Conservation (phyloP, 1,284 basidiomycete genomes). For the Ganoderma sinense region DNA sequence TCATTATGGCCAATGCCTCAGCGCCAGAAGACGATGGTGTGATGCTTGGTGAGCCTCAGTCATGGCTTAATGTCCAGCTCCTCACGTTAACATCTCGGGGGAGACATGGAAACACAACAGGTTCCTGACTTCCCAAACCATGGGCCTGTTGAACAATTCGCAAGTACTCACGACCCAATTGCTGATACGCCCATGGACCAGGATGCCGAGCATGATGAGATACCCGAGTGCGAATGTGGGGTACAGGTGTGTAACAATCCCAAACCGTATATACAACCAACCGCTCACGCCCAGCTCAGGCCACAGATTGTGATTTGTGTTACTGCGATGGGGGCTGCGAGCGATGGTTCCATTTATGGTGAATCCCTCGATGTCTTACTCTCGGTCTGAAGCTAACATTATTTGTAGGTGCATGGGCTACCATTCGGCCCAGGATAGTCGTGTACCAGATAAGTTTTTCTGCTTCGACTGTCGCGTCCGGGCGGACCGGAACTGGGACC, state of each 20-base stretch:
- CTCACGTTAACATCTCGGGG: slow-evolving; percentile 25
- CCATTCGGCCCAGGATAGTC: slow-evolving; percentile 62
- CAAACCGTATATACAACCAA: not conserved
- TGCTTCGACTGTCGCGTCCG: slow-evolving; percentile 78
- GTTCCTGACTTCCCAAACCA: slow-evolving; percentile 24
- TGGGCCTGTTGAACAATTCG: slow-evolving; percentile 50
- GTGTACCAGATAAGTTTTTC: slow-evolving; percentile 63
- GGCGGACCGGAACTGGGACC: slow-evolving; percentile 69
- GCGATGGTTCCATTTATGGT: slow-evolving; percentile 81
- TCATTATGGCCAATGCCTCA: slow-evolving; percentile 39
- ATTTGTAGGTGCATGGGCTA: slow-evolving; percentile 80
- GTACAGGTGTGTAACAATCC: slow-evolving; percentile 50
- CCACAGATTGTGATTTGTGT: slow-evolving; percentile 57
- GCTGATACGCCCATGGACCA: slow-evolving; percentile 20
- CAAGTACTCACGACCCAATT: not conserved
- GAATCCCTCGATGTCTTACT: slow-evolving; percentile 26
- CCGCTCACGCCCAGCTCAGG: slow-evolving; percentile 39
- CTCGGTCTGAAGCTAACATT: not conserved
- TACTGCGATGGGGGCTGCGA: slow-evolving; percentile 74
- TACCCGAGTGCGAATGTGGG: slow-evolving; percentile 69
- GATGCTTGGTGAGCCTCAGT: slow-evolving; percentile 49
- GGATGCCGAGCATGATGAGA: slow-evolving; percentile 29
- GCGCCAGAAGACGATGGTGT: slow-evolving; percentile 44
- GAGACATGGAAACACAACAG: slow-evolving; percentile 55
- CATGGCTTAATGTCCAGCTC: not conserved